Evolutionary conservation across 2,329 filamentous ascomycete species (phyloP).

Genomic region (Cordyceps tenuipes): DNA sequence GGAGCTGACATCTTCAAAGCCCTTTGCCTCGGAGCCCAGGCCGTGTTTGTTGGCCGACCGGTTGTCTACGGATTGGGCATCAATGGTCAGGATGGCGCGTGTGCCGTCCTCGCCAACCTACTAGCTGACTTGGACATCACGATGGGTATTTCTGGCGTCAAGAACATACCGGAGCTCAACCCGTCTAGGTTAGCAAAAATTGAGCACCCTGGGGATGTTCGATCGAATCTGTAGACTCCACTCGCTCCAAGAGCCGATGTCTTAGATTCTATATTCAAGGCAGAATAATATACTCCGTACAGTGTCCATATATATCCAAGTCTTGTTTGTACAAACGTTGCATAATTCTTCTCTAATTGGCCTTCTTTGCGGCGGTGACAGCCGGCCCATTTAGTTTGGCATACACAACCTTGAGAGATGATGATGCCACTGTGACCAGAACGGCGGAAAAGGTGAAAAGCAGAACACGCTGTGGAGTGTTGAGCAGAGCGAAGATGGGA

Average conservation of each 20-base stretch:
- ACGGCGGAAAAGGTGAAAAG: slow-evolving; percentile 63
- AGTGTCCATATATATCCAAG: neutral
- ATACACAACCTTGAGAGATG: slow-evolving; percentile 62
- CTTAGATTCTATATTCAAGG: too few species aligned
- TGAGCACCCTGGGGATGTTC: slow-evolving; percentile 26
- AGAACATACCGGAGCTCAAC: slow-evolving; percentile 30
- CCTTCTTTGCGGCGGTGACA: slow-evolving; percentile 25
- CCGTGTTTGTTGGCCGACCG: slow-evolving; percentile 36
- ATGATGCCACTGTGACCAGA: slow-evolving; percentile 64
- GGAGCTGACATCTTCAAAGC: slow-evolving; percentile 34
- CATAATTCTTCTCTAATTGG: slow-evolving; percentile 4
- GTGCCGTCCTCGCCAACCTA: slow-evolving; percentile 39
- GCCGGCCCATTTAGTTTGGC: slow-evolving; percentile 52
- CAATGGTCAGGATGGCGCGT: slow-evolving; percentile 39
- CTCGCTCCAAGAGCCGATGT: too few species aligned
- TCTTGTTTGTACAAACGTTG: neutral
- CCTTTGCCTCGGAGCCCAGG: slow-evolving; percentile 31
- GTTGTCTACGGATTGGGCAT: slow-evolving; percentile 29
- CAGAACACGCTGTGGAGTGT: slow-evolving; percentile 54
- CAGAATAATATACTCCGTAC: neutral
- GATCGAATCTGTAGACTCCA: slow-evolving; percentile 21
- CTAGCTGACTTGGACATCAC: slow-evolving; percentile 39
- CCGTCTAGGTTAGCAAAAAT: slow-evolving; percentile 25
- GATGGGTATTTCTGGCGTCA: slow-evolving; percentile 46
- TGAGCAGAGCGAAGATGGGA: slow-evolving; percentile 67